Base-by-base conservation (phyloP, 352 stramenopile genomes). In the Pythium volutum region DNA sequence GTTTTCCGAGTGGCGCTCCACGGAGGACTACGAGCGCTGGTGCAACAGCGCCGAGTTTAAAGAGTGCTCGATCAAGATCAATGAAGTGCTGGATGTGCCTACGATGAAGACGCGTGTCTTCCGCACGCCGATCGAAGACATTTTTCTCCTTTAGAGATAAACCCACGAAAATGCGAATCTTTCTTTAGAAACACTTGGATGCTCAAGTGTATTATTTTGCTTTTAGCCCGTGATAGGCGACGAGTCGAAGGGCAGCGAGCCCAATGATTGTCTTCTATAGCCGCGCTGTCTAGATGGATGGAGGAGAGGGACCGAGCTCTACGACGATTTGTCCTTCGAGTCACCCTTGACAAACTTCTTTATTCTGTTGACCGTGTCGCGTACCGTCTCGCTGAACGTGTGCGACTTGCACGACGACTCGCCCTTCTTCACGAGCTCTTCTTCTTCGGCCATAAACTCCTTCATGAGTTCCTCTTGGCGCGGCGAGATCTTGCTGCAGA, bases 401-500 rank as follows among this genome's bases (percentile, higher is more conserved):
- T 93, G 80, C 55, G 81, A 84, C 74, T 94, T 93, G 81, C 79
- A 87, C 53, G 82, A 72, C 31, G 77, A 86, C 48, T 91, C 80
- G 54, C 85, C 84, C 63, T 80, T 86, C 50, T 81, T 76, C 16
- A 64, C 75, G 16, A 84, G 77, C 46, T 83, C 71, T 46, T 90
- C 59, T 67, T 96, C 88, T 67, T 95, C 87, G 59, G 97, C 88
- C 50, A 97, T 72, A 57, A 99, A 98, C 63, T 98, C 91, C 65
- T 97, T 55, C 75, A 99, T 91, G 18, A 99, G 75, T 62, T 99
- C 91, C 69, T 97, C 81, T 80, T 99, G 97, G 54, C 89, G 79
- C n/a, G 73, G 61, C 12, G 89, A 98, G 50, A 99, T 81, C 55
- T 89, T 91, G 52, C 81, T 93, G 46, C 12, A 36, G 23, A 34